Evolutionary conservation across 2,329 filamentous ascomycete genomes (phyloP), one percentile per base, ranked within the genome.

Genomic region (Dactylellina sp.): DNA sequence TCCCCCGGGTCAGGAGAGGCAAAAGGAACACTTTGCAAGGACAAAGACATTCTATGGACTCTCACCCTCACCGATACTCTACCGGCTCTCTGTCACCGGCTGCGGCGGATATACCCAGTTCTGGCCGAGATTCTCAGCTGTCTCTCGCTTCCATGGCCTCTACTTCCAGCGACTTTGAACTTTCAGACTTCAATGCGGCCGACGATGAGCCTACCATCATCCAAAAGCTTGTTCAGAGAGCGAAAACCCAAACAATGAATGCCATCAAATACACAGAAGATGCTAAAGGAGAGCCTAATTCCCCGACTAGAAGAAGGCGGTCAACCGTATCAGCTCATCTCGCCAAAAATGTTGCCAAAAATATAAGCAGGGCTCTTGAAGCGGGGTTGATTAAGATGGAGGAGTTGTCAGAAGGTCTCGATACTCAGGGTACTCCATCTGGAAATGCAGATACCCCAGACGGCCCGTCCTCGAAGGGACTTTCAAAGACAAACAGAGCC

Each of bases 311-410:
- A 40, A 61, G 61, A 53, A 74, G 70, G 25, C 66, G 62, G 20
- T 66, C 55, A 20, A 63, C 46, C 16, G 20, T 49, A 46, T 62
- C 70, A 9, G 37, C 39, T 7, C 40, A 55, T 14, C 66, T 74
- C n/a, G 70, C 70, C n/a, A 74, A 39, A 35, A 62, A 65, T 35
- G 25, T 74, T 25, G 47, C 70, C 0, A 74, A 62, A n/a, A 66
- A 74, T n/a, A 56, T 74, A 5, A 62, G 40, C 11, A 74, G 52
- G 18, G 70, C 70, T 2, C 37, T 74, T 3, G 61, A 74, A 52
- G 53, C 70, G 6, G 70, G 70, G 3, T 28, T 61, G 4, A 74
- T 74, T 20, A 74, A 74, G 22, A 65, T 74, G 49, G 70, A 74
- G 24, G 70, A 65, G 24, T 47, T 74, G 0, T 61, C 70, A n/a